Conservation (phyloP, 2,329 filamentous ascomycete species). For the Teratosphaeriaceae sp. region DNA sequence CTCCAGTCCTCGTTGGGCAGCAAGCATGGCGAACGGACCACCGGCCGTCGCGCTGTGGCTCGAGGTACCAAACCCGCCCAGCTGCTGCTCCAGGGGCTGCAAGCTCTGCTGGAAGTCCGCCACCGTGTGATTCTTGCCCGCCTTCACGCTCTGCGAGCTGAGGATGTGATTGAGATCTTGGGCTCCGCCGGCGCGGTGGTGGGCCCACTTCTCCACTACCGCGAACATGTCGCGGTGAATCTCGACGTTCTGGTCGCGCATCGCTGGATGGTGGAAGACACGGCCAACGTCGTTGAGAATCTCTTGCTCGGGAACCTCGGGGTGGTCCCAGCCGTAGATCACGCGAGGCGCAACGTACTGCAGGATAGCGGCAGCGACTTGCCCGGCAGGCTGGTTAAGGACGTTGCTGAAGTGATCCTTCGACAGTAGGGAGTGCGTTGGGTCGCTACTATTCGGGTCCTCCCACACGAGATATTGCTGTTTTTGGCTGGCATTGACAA, state of each 20-base stretch:
- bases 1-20: slow-evolving; percentile 7
- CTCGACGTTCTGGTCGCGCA: slow-evolving; percentile 67
- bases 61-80: slow-evolving; percentile 13
- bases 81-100: slow-evolving; percentile 16
- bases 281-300: slow-evolving; percentile 73
- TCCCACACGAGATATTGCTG: slow-evolving; percentile 47
- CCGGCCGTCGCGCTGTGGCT: slow-evolving; percentile 23
- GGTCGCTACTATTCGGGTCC: slow-evolving; percentile 41
- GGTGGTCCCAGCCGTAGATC: slow-evolving; percentile 89
- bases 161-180: slow-evolving; percentile 67
- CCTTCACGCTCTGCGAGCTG: slow-evolving; percentile 73
- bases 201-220: slow-evolving; percentile 74
- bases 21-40: slow-evolving; percentile 25
- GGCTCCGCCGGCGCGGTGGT: slow-evolving; percentile 59
- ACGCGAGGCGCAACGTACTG: slow-evolving; percentile 84
- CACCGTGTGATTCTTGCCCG: slow-evolving; percentile 67
- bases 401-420: slow-evolving; percentile 49
- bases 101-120: slow-evolving; percentile 20
- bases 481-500: slow-evolving; percentile 48
- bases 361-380: slow-evolving; percentile 53
- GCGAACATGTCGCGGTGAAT: slow-evolving; percentile 85
- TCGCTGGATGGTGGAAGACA: slow-evolving; percentile 85
- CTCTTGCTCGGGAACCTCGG: slow-evolving; percentile 72
- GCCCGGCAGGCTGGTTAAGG: slow-evolving; percentile 43
- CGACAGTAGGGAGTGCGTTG: slow-evolving; percentile 46